Evolutionary conservation across 208 protist genomes (phyloP), one percentile per base, ranked within the genome.

Genomic region (Tritrichomonas musculus): DNA sequence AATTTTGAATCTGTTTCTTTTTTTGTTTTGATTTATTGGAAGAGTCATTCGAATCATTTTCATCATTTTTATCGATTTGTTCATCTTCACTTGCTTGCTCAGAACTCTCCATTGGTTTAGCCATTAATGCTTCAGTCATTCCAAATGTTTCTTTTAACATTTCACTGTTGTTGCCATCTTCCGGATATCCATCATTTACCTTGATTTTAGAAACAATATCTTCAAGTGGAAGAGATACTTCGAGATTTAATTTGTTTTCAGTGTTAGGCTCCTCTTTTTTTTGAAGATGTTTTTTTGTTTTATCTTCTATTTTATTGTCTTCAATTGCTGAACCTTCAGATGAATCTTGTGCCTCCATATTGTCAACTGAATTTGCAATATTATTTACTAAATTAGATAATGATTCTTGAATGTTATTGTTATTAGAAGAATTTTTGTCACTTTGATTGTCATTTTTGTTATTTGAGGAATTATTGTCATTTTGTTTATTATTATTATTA

Each of bases 271-370:
- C 84, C 3, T 44, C 0, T 9, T 41, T 17, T 44, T 44, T 9
- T 5, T 72, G 9, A 20, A 39, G 39, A 92, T 47, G 14, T 47
- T 77, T 36, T 92, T 72, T 53, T 9, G 20, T 72, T 92, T 92
- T 65, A 33, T 92, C 80, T 8, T 92, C 80, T 33, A 65, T 92
- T 33, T 92, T 92, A 57, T n/a, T n/a, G n/a, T n/a, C n/a, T n/a
- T n/a, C n/a, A n/a, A n/a, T n/a, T n/a, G n/a, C n/a, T n/a, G n/a
- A n/a, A n/a, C n/a, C 53, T 60, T 60, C 17, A 60, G 5, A 5
- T 22, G 53, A 60, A 17, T 5, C 53, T 60, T 60, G 53, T 17
- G 5, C 53, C 17, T 60, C 53, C 5, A 17, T 22, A 60, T 60
- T 60, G 17, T 60, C 53, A 60, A 60, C 17, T 22, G 53, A 60